phyloP scores from a whole-genome alignment of 768 basidiomycete species.

The Russula sp. region DNA sequence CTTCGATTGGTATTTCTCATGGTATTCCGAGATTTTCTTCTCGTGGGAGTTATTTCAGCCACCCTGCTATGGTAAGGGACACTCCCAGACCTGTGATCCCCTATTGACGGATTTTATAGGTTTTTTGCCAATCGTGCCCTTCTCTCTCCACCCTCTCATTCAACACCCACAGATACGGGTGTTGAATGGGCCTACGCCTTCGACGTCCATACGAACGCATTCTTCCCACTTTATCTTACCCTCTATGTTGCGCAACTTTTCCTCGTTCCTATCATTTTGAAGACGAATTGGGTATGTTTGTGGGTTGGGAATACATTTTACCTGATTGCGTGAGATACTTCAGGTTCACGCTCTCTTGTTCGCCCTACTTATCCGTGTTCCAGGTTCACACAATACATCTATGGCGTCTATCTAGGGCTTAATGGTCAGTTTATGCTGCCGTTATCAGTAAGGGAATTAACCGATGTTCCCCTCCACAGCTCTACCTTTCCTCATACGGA shows the following conservation, averaged over 20 bases:
- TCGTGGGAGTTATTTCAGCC: slow-evolving; percentile 66
- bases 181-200: slow-evolving; percentile 96
- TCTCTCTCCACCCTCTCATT: slow-evolving; percentile 64
- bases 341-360: not conserved
- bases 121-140: slow-evolving; percentile 66
- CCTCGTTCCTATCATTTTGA: slow-evolving; percentile 73
- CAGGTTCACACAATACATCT: slow-evolving; percentile 84
- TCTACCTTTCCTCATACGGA: slow-evolving; percentile 88
- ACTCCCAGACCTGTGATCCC: not conserved
- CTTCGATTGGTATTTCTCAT: slow-evolving; percentile 67
- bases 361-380: not conserved
- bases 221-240: slow-evolving; percentile 89
- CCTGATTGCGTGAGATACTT: slow-evolving; percentile 62
- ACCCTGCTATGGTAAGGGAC: slow-evolving; percentile 63
- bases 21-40: slow-evolving; percentile 83
- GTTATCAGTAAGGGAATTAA: not conserved
- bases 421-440: slow-evolving; percentile 47
- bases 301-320: slow-evolving; percentile 90
- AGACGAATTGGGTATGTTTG: slow-evolving; percentile 89
- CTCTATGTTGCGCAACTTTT: slow-evolving; percentile 87
- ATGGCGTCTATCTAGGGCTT: slow-evolving; percentile 83
- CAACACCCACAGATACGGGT: slow-evolving; percentile 56
- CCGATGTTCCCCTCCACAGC: slow-evolving; percentile 38
- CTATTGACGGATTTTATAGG: slow-evolving; percentile 33
- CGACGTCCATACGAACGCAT: slow-evolving; percentile 94